Base-by-base conservation (phyloP, 2,329 filamentous ascomycete genomes). In the Bimuria novae-zelandiae region DNA sequence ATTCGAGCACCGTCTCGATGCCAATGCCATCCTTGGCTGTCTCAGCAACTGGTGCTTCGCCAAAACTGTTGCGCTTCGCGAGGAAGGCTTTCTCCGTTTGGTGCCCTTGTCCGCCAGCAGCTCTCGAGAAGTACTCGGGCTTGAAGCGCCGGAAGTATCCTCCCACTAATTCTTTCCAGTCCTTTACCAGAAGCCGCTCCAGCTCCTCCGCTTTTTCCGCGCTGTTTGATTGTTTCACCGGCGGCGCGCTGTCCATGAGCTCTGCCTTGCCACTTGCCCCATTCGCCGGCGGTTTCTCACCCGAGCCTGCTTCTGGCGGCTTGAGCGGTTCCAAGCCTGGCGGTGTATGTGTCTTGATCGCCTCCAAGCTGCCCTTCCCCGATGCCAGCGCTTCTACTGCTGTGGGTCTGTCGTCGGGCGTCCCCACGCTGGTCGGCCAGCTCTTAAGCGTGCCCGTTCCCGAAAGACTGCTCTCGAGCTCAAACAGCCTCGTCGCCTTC, bases 141-240 rank as follows among this genome's bases (percentile, higher is more conserved):
- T 85, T 87, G 77, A 97, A 97, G 37, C 94, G 86, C 54, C 89
- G 85, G 70, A 96, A 99, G 76, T 99, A 99, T 27, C 94, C 94
- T 42, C 94, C 94, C 5, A 99, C 89, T 0, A 90, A 87, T 55
- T 86, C 83, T 70, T 87, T 89, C 85, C 96, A 99, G 50, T 88
- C 84, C 32, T 82, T 78, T 22, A 97, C 82, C 8, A 97, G 80
- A 14, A 82, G 80, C 51, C 80, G 83, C 72, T 96, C 88, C 45
- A 96, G 77, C 50, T 85, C 78, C 51, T 87, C 78, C 11, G 89
- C 86, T 60, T 85, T 87, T 21, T 78, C 74, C 29, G 81, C 79
- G 63, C 87, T 82, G 32, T 67, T 62, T 6, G 72, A 75, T 42
- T 76, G 74, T 48, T 62, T 64, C 21, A 74, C 59, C 3, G 71